Conservation (phyloP, 176 grass and related monocot species). For the Canna indica region DNA sequence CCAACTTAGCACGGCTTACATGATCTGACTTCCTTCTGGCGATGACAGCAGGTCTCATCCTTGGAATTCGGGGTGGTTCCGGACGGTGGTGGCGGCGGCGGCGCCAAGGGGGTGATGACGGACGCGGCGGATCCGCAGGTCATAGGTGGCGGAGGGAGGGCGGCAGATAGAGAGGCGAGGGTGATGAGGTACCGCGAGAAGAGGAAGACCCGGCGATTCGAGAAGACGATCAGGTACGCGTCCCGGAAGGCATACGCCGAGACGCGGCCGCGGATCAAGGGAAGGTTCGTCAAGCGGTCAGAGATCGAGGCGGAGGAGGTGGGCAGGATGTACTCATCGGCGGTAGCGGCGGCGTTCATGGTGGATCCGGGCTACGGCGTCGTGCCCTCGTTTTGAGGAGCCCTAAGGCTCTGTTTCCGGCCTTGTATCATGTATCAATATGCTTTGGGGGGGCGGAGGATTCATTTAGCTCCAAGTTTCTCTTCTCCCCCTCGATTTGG, state of each 20-base stretch:
- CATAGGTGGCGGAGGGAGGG: not conserved
- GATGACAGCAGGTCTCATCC: conserved; percentile 42
- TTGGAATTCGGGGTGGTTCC: conserved; percentile 79
- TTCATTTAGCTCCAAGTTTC: no score
- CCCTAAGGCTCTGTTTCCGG: no score
- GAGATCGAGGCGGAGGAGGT: conserved; percentile 29
- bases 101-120: conserved; percentile 11
- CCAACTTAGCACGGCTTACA: not conserved
- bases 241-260: conserved; percentile 92
- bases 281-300: conserved; percentile 71
- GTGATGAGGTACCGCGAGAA: conserved; percentile 94
- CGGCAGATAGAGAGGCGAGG: conserved; percentile 47
- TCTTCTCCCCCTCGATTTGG: no score
- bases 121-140: conserved; percentile 18
- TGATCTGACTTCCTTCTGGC: not conserved
- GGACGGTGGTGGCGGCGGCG: conserved; percentile 28
- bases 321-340: conserved; percentile 5
- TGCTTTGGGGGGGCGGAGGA: no score
- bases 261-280: conserved; percentile 72
- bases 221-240: conserved; percentile 93
- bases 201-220: conserved; percentile 78
- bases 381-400: conserved; percentile 30
- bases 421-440: no score
- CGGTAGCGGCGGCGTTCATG: conserved; percentile 43
- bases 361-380: conserved; percentile 59